Evolutionary conservation across 352 stramenopile genomes (phyloP).

Genomic region (Phytopythium montanum): DNA sequence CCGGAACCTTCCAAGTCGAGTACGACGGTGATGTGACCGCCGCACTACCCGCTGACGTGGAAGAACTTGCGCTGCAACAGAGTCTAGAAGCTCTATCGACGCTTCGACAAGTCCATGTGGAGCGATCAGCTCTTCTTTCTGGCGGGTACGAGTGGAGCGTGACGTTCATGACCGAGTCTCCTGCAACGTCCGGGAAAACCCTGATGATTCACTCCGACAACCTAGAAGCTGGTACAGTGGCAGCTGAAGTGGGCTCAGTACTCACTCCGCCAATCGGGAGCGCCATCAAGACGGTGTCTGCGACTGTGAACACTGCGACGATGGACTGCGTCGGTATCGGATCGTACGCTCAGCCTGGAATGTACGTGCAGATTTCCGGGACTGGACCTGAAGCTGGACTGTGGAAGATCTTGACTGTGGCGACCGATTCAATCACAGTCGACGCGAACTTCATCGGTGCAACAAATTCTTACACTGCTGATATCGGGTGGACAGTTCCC

Average conservation of each 20-base stretch:
- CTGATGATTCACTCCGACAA: slow-evolving; percentile 38
- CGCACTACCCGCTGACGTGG: slow-evolving; percentile 47
- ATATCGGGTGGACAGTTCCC: slow-evolving; percentile 64
- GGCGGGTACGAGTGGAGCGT: slow-evolving; percentile 77
- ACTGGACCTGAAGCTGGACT: slow-evolving; percentile 29
- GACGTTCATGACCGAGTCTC: slow-evolving; percentile 64
- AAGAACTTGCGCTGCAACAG: slow-evolving; percentile 55
- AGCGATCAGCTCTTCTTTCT: slow-evolving; percentile 38
- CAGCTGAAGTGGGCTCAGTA: slow-evolving; percentile 30
- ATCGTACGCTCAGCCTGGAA: slow-evolving; percentile 32
- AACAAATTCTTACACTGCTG: slow-evolving; percentile 29
- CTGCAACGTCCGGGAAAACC: slow-evolving; percentile 30
- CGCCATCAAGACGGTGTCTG: slow-evolving; percentile 23
- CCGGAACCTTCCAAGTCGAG: slow-evolving; percentile 74
- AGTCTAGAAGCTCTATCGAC: slow-evolving; percentile 52
- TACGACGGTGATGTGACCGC: slow-evolving; percentile 50
- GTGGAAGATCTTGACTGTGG: slow-evolving; percentile 42
- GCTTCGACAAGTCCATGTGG: slow-evolving; percentile 74
- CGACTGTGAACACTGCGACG: slow-evolving; percentile 21
- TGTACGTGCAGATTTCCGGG: slow-evolving; percentile 50
- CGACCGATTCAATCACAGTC: slow-evolving; percentile 51
- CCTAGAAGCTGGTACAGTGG: slow-evolving; percentile 26
- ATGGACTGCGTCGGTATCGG: slow-evolving; percentile 39
- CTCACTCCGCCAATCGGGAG: slow-evolving; percentile 20
- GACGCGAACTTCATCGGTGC: slow-evolving; percentile 34